phyloP scores from a whole-genome alignment of 371 early-diverging fungal genomes.

The Lichtheimia ramosa region DNA sequence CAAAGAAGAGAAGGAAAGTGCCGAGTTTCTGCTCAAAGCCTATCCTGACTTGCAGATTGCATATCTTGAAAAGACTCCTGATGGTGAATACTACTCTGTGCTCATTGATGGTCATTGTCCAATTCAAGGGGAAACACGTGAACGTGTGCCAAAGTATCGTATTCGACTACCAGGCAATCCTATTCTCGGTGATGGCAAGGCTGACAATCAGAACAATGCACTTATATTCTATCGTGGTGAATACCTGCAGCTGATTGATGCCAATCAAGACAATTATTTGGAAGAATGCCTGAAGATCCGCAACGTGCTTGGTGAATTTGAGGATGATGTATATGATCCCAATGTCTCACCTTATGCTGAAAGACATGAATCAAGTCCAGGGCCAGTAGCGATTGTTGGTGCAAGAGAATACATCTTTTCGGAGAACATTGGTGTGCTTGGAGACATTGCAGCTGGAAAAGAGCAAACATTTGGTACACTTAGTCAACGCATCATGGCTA shows the following conservation, averaged over 20 bases:
- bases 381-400: constrained; percentile 92
- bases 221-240: constrained; percentile 86
- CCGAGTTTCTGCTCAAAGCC: constrained; percentile 72
- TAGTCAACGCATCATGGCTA: constrained; percentile 85
- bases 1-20: constrained; percentile 77
- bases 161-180: constrained; percentile 86
- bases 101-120: constrained; percentile 79
- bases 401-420: constrained; percentile 91
- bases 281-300: constrained; percentile 89
- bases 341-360: constrained; percentile 68
- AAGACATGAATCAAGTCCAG: constrained; percentile 34
- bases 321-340: constrained; percentile 51
- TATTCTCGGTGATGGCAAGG: constrained; percentile 93
- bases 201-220: constrained; percentile 88
- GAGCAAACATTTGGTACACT: constrained; percentile 90
- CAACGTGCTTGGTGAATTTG: constrained; percentile 85
- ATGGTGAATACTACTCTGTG: constrained; percentile 59
- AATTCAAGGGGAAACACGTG: constrained; percentile 51
- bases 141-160: constrained; percentile 71
- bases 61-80: constrained; percentile 73
- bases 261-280: constrained; percentile 91
- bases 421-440: constrained; percentile 84
- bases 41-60: constrained; percentile 84
- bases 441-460: constrained; percentile 90
- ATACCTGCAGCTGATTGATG: constrained; percentile 84